Evolutionary conservation across 768 basidiomycete genomes (phyloP).

Genomic region (Antrodiella citrinella): DNA sequence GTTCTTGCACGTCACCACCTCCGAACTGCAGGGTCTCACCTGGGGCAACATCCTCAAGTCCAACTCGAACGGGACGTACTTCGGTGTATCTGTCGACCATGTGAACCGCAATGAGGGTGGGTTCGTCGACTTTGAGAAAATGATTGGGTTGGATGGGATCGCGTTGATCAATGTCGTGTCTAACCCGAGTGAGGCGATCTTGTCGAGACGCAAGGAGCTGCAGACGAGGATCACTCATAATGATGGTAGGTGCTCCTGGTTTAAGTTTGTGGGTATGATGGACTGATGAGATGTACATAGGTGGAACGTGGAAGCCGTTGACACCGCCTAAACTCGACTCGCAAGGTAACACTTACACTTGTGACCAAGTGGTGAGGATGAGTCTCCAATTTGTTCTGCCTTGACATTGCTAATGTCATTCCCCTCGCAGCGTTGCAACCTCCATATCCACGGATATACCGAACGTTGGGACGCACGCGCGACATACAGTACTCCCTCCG

Average conservation of each 20-base stretch:
- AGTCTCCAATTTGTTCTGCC: slow-evolving; percentile 5
- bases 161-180: slow-evolving; percentile 87
- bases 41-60: slow-evolving; percentile 95
- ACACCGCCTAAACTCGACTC: slow-evolving; percentile 72
- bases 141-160: slow-evolving; percentile 92
- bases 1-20: slow-evolving; percentile 95
- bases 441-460: slow-evolving; percentile 95
- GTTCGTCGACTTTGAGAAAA: slow-evolving; percentile 97
- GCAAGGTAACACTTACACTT: slow-evolving; percentile 61
- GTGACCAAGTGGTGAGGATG: slow-evolving; percentile 51
- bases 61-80: slow-evolving; percentile 98
- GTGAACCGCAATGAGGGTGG: slow-evolving; percentile 87
- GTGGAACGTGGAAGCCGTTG: slow-evolving; percentile 82
- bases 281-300: slow-evolving; percentile 27
- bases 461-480: slow-evolving; percentile 85
- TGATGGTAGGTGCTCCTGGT: slow-evolving; percentile 52
- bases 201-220: slow-evolving; percentile 66
- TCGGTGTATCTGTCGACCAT: slow-evolving; percentile 75
- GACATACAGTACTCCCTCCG: slow-evolving; percentile 88
- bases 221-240: slow-evolving; percentile 93
- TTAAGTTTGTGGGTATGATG: neutral
- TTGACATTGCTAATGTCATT: neutral
- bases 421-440: slow-evolving; percentile 59
- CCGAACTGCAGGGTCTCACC: slow-evolving; percentile 58
- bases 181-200: slow-evolving; percentile 66